phyloP scores from a whole-genome alignment of 805 yeast species.

The Ogataea neopini region DNA sequence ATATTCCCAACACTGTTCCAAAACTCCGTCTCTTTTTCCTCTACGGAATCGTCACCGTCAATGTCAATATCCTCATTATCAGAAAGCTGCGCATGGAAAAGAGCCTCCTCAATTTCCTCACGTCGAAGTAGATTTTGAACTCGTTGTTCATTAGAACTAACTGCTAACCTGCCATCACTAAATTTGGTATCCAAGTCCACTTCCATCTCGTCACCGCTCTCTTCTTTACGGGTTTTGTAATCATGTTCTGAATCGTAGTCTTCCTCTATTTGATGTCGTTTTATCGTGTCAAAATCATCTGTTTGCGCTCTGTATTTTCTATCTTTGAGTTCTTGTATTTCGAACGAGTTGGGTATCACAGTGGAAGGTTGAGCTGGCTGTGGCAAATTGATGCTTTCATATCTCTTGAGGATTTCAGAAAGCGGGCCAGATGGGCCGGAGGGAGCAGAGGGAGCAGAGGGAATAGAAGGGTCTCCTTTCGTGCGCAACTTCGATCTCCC shows the following conservation, averaged over 20 bases:
- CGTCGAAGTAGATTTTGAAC: slow-evolving; percentile 29
- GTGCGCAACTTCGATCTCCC: not conserved
- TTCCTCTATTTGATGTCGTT: slow-evolving; percentile 20
- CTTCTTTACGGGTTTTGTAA: slow-evolving; percentile 11
- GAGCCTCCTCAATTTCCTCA: slow-evolving; percentile 37
- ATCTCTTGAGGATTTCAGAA: not conserved
- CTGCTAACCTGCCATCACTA: slow-evolving; percentile 32
- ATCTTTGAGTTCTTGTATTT: slow-evolving; percentile 26
- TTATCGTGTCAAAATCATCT: slow-evolving; percentile 15
- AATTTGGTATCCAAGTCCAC: slow-evolving; percentile 26
- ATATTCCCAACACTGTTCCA: slow-evolving; percentile 5
- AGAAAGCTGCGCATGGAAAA: slow-evolving; percentile 32
- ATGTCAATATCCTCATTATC: slow-evolving; percentile 19
- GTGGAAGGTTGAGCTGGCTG: slow-evolving; percentile 9
- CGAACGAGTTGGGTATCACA: slow-evolving; percentile 20
- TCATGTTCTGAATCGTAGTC: slow-evolving; percentile 26
- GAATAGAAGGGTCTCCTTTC: too few species aligned
- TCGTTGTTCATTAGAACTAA: slow-evolving; percentile 29
- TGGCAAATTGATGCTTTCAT: not conserved
- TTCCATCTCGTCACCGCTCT: slow-evolving; percentile 18
- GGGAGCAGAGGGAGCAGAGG: too few species aligned
- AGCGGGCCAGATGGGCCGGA: too few species aligned
- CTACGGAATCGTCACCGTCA: not conserved
- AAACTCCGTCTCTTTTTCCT: slow-evolving; percentile 1
- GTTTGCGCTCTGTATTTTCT: slow-evolving; percentile 19